phyloP scores from a whole-genome alignment of 179 eudicot genomes.

The Pouteria campechiana region DNA sequence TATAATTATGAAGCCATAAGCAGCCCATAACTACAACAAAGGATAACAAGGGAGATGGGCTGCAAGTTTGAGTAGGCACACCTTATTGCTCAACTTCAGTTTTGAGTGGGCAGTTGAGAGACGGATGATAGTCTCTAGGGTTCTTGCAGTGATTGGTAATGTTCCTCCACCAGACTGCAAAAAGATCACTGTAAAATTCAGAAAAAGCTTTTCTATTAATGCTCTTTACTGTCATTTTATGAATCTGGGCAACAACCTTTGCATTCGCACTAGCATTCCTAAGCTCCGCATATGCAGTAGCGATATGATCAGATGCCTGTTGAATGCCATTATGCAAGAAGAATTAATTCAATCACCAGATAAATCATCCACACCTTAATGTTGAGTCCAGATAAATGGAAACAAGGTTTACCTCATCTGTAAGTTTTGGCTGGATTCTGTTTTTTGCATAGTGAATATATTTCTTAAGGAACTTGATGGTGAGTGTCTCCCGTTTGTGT shows the following conservation, averaged over 20 bases:
- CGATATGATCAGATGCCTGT: constrained; percentile 94
- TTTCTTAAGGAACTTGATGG: constrained; percentile 88
- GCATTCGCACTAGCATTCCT: constrained; percentile 75
- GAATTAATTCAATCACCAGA: constrained; percentile 5
- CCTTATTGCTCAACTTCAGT: constrained; percentile 85
- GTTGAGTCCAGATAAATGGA: not conserved
- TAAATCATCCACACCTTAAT: not conserved
- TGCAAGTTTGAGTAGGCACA: constrained; percentile 16
- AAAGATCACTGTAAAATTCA: not conserved
- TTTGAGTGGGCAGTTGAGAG: constrained; percentile 99
- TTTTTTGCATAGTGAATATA: constrained; percentile 93
- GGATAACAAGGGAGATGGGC: no score
- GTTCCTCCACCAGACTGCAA: constrained; percentile 83
- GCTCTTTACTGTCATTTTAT: not conserved
- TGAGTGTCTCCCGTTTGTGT: constrained; percentile 63
- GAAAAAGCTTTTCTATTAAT: not conserved
- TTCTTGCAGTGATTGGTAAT: constrained; percentile 98
- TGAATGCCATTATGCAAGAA: constrained; percentile 3
- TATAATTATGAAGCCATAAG: no score
- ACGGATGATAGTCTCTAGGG: constrained; percentile 89
- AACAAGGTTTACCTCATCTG: constrained; percentile 66
- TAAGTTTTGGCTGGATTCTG: constrained; percentile 91
- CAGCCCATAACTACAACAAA: no score
- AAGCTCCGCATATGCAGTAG: constrained; percentile 95
- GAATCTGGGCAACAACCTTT: constrained; percentile 38